Percentiles rank a stretch among this genome's conserved stretches.
These are phyloP conservation scores for Kingdonia uniflora DNA, from an alignment of 164 flowering plant genomes.

Conservation along the genomic window DNA sequence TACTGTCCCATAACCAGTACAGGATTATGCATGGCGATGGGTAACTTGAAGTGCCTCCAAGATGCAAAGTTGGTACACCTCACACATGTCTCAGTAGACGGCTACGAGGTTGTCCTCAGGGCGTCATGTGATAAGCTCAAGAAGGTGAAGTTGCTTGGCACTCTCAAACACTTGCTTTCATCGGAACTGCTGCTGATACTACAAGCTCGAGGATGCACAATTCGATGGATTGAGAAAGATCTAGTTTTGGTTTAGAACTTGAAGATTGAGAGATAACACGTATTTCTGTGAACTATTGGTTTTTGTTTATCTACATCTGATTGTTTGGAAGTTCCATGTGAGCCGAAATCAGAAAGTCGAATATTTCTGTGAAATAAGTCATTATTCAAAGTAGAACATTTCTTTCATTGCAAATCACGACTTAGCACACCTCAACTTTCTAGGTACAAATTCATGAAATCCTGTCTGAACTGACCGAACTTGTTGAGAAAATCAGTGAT, in stretches of 20 bases:
- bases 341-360: no score
- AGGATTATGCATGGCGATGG: conserved; percentile 43
- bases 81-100: conserved; percentile 32
- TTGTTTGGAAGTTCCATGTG: no score
- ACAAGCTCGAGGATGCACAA: conserved; percentile 40
- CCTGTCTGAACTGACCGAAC: no score
- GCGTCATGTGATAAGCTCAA: conserved; percentile 40
- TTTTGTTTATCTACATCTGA: no score
- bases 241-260: conserved; percentile 3
- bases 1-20: conserved; percentile 41
- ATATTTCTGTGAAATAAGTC: no score
- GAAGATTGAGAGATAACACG: no score
- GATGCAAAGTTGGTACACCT: conserved; percentile 58
- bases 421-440: no score
- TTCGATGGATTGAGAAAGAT: conserved; percentile 41
- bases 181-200: conserved; percentile 33
- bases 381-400: no score
- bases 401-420: no score
- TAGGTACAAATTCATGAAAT: no score
- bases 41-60: conserved; percentile 49
- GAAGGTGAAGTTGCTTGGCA: conserved; percentile 45
- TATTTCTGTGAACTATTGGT: no score
- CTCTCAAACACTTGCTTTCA: conserved; percentile 38
- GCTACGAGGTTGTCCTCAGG: conserved; percentile 55
- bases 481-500: no score